Evolutionary conservation across 2,329 filamentous ascomycete genomes (phyloP), one percentile per base, ranked within the genome.

Genomic region (Epicoccum sorghinum): DNA sequence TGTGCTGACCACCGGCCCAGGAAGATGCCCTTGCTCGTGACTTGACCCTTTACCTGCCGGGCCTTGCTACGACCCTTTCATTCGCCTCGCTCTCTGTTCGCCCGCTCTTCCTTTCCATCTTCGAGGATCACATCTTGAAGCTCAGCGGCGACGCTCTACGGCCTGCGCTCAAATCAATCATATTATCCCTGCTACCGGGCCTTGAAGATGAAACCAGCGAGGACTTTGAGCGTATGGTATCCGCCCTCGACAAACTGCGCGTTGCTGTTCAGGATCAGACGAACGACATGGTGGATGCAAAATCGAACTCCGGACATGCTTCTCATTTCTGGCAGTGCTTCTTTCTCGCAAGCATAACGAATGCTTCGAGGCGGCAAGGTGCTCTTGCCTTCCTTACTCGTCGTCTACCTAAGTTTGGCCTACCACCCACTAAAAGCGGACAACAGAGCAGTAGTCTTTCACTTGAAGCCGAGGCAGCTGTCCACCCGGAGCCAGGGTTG

Each of bases 241-340:
- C 83, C 53, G 85, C 96, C 8, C 73, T 98, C 41, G 89, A 95
- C 64, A 86, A 84, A 52, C 86, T 98, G 71, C 91, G 93, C 67
- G 76, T 82, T 54, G 83, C 85, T 42, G 84, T 92, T 65, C 78
- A 86, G 25, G 64, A 75, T 7, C 76, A 77, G 24, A 81, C 82
- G 56, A 77, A 83, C 12, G 73, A 84, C 79, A 40, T 82, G 42
- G 57, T 61, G 10, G 70, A 75, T 25, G 57, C 57, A 13, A 72
- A 65, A 29, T 61, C 40, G 14, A 63, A 64, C 22, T 58, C 46
- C 8, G 58, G 82, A 7, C 86, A 87, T 8, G 90, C 93, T 61
- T 90, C 90, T 60, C 97, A 95, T 74, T 99, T 98, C 73, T 99
- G 95, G 95, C 95, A 99, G 77, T 97, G 92, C 72, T 89, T 99